These are phyloP conservation scores for Paralagenidium karlingii DNA, from an alignment of 352 stramenopile species.

Conservation along the genomic window DNA sequence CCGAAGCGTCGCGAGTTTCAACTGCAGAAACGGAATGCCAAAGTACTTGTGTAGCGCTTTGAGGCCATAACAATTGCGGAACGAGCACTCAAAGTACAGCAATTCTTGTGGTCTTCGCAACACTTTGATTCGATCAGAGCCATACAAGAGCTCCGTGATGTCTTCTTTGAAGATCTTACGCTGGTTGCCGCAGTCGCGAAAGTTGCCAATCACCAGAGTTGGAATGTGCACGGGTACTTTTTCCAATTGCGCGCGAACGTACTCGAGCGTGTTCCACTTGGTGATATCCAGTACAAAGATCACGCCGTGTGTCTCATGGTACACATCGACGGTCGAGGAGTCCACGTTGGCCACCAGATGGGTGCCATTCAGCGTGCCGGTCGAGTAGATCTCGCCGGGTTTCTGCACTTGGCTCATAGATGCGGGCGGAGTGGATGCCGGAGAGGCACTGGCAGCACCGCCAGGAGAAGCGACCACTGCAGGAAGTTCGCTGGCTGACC, in stretches of 20 bases:
- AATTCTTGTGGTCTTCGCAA: slow-evolving; percentile 35
- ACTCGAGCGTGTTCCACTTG: slow-evolving; percentile 70
- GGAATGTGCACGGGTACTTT: slow-evolving; percentile 63
- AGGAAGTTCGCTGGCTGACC: not conserved
- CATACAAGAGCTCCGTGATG: slow-evolving; percentile 63
- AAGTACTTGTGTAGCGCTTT: slow-evolving; percentile 81
- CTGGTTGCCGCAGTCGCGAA: slow-evolving; percentile 48
- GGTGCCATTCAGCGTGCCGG: slow-evolving; percentile 16
- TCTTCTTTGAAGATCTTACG: slow-evolving; percentile 81
- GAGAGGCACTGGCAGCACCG: not conserved
- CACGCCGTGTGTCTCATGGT: slow-evolving; percentile 77
- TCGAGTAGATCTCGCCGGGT: too few relatives aligned
- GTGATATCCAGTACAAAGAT: slow-evolving; percentile 84
- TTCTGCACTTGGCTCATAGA: too few relatives aligned
- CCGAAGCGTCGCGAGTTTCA: slow-evolving; percentile 63
- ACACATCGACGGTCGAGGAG: slow-evolving; percentile 80
- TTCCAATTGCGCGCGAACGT: slow-evolving; percentile 58
- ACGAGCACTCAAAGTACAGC: slow-evolving; percentile 75
- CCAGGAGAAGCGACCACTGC: not conserved
- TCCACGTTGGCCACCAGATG: slow-evolving; percentile 66
- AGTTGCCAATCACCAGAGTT: slow-evolving; percentile 74
- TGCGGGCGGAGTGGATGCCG: slow-evolving; percentile 11
- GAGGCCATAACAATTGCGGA: slow-evolving; percentile 76
- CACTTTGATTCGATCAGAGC: slow-evolving; percentile 13
- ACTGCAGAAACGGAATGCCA: slow-evolving; percentile 67